These are phyloP conservation scores for Luzula sylvatica DNA, from an alignment of 176 grass and related monocot genomes.

Conservation along the genomic window DNA sequence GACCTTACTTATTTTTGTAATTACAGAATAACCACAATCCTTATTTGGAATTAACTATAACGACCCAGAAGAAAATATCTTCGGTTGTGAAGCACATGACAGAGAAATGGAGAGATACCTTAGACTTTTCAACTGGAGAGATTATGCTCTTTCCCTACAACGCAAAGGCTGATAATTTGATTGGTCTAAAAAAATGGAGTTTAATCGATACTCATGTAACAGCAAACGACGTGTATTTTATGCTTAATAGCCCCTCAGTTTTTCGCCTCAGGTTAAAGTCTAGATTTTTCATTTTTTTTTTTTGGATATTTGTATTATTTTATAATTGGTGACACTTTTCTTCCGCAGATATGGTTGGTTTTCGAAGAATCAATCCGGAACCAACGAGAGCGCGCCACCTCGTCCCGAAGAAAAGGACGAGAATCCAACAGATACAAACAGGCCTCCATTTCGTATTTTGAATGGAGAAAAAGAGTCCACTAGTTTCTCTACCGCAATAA, in stretches of 20 bases:
- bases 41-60: constrained; percentile 76
- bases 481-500: constrained; percentile 22
- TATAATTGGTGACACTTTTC: not conserved
- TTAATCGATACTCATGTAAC: constrained; percentile 40
- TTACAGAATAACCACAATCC: constrained; percentile 74
- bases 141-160: constrained; percentile 66
- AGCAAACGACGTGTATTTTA: constrained; percentile 72
- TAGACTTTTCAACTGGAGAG: constrained; percentile 32
- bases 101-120: constrained; percentile 67
- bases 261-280: constrained; percentile 71
- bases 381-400: constrained; percentile 8
- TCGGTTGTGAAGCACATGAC: constrained; percentile 88
- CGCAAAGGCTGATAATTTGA: constrained; percentile 36
- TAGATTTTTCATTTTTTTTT: constrained; percentile 7
- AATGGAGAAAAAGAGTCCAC: constrained; percentile 24
- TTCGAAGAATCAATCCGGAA: not conserved
- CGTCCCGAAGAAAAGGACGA: constrained; percentile 26
- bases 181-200: constrained; percentile 59
- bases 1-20: constrained; percentile 2
- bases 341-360: constrained; percentile 90
- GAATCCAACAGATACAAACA: not conserved
- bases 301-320: not conserved
- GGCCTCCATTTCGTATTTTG: constrained; percentile 13
- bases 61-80: constrained; percentile 83
- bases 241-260: constrained; percentile 46